Base-by-base conservation (phyloP, 2,329 filamentous ascomycete genomes). In the Penicillium sp. region DNA sequence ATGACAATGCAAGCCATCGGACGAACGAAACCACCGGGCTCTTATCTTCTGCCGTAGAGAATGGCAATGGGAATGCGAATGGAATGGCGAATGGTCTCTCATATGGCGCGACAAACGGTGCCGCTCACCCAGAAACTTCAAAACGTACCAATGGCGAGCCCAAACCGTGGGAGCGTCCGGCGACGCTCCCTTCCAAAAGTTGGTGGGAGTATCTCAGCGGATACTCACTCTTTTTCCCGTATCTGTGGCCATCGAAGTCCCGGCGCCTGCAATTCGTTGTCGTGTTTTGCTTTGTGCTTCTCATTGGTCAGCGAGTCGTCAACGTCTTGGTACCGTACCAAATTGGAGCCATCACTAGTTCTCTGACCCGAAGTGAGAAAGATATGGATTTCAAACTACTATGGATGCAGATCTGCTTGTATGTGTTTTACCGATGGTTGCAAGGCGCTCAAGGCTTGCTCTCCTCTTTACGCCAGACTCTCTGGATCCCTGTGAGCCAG, bases 401-500 rank as follows among this genome's bases (percentile, higher is more conserved):
- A 0, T 95, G 88, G 88, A 66, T 75, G 34, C 77, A 83, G 44
- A 88, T 95, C 41, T 79, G 80, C 46, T 71, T 95, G 9, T 89
- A 95, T 69, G 86, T 95, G 52, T 59, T 84, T 31, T 89, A 83
- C 64, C 86, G 89, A 60, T 80, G 91, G 65, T 79, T 97, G 13
- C 93, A 97, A 70, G 93, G 93, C 2, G 86, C 83, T 44, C 93
- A 92, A 52, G 93, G 93, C 16, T 75, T 97, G 39, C 79, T 99
- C 29, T 90, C 90, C 7, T 92, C 89, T 1, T 63, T 88, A 29
- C 82, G 93, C 56, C 87, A 89, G 18, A 83, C 89, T 30, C 77
- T 99, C 29, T 99, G 93, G 93, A 93, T 99, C 42, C 92, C 93
- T 0, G 90, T 99, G 49, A 89, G 91, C 30, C 93, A 99, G 69